Conservation (phyloP, 345 rosid species). For the Nephelium lappaceum region DNA sequence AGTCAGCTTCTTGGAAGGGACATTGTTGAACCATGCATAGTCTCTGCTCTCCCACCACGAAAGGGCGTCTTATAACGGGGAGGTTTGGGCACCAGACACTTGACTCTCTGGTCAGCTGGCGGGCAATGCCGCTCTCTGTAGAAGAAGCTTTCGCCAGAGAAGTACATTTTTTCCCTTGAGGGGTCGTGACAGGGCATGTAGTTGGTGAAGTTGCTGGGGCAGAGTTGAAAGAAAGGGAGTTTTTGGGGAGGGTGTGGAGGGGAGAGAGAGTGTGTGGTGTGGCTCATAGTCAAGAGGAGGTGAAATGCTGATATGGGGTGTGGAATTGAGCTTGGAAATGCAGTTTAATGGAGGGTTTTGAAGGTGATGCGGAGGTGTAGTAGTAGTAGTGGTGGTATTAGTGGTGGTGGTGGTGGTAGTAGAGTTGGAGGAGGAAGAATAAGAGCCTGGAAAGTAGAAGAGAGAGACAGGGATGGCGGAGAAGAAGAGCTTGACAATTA, state of each 20-base stretch:
- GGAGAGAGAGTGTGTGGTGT: conserved; percentile 39
- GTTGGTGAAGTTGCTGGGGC: conserved; percentile 58
- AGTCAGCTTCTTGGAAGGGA: too few species aligned
- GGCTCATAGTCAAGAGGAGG: conserved; percentile 40
- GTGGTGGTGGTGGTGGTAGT: background rate
- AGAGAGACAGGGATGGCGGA: conserved; percentile 26
- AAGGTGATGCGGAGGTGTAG: background rate
- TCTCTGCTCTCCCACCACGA: too few species aligned
- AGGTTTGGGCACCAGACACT: conserved; percentile 59
- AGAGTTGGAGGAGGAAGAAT: conserved; percentile 19
- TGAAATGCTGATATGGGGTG: conserved; percentile 10
- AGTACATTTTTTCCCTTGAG: conserved; percentile 32
- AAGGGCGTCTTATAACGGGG: too few species aligned
- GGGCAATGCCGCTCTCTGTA: conserved; percentile 70
- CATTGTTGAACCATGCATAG: too few species aligned
- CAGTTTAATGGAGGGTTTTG: conserved; percentile 21
- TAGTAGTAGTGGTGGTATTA: background rate
- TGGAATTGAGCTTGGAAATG: conserved; percentile 19
- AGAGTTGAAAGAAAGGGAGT: conserved; percentile 31
- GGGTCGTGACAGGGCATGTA: conserved; percentile 69
- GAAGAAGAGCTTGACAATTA: conserved; percentile 15
- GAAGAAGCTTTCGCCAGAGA: conserved; percentile 38
- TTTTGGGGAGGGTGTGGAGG: conserved; percentile 22
- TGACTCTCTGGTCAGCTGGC: conserved; percentile 26
- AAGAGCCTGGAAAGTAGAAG: conserved; percentile 40